phyloP scores from a whole-genome alignment of 345 rosid genomes.

The Euphorbia lathyris region DNA sequence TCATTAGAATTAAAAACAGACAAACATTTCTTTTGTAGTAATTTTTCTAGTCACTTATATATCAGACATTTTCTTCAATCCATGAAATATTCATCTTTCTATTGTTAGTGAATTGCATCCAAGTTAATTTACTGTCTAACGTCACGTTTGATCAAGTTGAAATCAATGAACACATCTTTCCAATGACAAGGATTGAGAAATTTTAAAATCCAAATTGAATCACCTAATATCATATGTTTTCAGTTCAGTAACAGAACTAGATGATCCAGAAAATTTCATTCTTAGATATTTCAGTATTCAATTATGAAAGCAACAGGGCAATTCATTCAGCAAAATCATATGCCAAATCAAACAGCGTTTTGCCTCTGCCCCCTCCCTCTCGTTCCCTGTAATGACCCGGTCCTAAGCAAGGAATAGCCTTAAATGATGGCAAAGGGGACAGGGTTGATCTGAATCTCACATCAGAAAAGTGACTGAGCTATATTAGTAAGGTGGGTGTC shows the following conservation, averaged over 20 bases:
- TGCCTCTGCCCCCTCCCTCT: background rate
- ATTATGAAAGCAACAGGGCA: background rate
- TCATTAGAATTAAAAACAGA: background rate
- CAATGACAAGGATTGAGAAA: too few species aligned
- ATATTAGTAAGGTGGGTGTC: too few species aligned
- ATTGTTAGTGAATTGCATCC: background rate
- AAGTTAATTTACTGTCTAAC: background rate
- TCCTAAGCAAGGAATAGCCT: too few species aligned
- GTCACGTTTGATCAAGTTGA: background rate
- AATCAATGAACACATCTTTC: background rate
- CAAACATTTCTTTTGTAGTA: background rate
- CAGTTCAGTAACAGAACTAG: background rate
- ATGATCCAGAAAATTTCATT: background rate
- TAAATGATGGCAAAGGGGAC: too few species aligned
- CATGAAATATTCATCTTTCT: background rate
- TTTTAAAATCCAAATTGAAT: too few species aligned
- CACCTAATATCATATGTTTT: slow-evolving; percentile 2
- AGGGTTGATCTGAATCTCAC: too few species aligned
- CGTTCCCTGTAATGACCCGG: too few species aligned
- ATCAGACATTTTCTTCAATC: background rate
- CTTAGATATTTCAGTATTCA: background rate
- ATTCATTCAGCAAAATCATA: background rate
- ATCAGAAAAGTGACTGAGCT: too few species aligned
- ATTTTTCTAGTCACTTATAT: background rate
- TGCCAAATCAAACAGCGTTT: background rate